Conservation (phyloP, 169 alveolate species). For the Plasmodium yoelii region DNA sequence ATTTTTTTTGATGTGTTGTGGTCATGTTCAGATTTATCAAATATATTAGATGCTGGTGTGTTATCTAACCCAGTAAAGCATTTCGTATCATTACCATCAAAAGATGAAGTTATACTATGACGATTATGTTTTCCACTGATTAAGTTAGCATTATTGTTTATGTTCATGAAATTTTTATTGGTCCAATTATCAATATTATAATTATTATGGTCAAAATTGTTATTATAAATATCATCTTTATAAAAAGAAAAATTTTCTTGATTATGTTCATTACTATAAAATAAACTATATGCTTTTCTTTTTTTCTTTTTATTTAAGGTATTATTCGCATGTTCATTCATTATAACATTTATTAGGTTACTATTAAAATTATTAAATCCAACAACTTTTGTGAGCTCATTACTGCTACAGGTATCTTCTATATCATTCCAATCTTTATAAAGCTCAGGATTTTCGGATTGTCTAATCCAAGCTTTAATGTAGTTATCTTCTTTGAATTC, state of each 20-base stretch:
- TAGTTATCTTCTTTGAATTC: constrained; percentile 53
- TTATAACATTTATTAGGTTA: constrained; percentile 56
- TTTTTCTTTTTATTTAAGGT: constrained; percentile 15
- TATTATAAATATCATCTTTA: background rate
- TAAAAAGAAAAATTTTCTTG: constrained; percentile 6
- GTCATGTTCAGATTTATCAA: constrained; percentile 11
- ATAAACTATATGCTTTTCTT: constrained; percentile 74
- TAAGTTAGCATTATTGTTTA: background rate
- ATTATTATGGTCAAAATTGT: constrained; percentile 27
- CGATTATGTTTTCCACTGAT: constrained; percentile 3
- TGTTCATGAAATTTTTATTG: background rate
- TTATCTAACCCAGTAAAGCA: constrained; percentile 23
- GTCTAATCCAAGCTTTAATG: constrained; percentile 65
- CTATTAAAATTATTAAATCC: constrained; percentile 61
- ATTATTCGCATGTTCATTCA: constrained; percentile 29
- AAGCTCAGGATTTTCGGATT: constrained; percentile 66
- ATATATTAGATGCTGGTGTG: constrained; percentile 24
- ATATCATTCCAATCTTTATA: constrained; percentile 48
- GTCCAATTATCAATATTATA: background rate
- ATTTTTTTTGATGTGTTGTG: constrained; percentile 28
- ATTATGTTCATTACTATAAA: constrained; percentile 65
- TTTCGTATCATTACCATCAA: constrained; percentile 33
- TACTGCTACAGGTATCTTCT: constrained; percentile 31
- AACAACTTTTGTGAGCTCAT: constrained; percentile 49
- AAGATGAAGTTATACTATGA: constrained; percentile 31